phyloP scores from a whole-genome alignment of 2,329 filamentous ascomycete species.

The Chalara sp. region DNA sequence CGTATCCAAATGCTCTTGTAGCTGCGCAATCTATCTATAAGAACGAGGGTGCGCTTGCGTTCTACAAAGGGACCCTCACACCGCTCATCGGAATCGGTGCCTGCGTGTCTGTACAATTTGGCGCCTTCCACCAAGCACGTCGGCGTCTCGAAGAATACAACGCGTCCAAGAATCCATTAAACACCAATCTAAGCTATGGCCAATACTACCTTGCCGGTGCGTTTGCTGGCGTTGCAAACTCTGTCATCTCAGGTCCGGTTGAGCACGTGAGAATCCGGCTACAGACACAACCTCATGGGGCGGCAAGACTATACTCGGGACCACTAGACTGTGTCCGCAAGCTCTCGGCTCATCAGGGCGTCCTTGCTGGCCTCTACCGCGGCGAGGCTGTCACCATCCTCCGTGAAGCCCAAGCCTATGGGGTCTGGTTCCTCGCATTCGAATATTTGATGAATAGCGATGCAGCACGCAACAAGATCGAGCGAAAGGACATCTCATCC shows the following conservation, averaged over 20 bases:
- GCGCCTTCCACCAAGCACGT: slow-evolving; percentile 88
- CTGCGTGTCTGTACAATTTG: slow-evolving; percentile 97
- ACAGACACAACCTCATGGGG: slow-evolving; percentile 91
- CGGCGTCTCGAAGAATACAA: slow-evolving; percentile 79
- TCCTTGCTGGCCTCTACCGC: slow-evolving; percentile 73
- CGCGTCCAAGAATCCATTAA: slow-evolving; percentile 32
- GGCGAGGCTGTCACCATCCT: slow-evolving; percentile 79
- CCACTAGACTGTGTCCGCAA: slow-evolving; percentile 89
- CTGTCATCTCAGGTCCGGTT: slow-evolving; percentile 80
- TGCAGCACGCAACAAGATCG: slow-evolving; percentile 67
- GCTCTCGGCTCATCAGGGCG: slow-evolving; percentile 60
- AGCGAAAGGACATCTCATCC: slow-evolving; percentile 70
- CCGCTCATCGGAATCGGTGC: slow-evolving; percentile 93
- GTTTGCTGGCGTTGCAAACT: slow-evolving; percentile 89
- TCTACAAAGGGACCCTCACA: slow-evolving; percentile 97
- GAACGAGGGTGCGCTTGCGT: slow-evolving; percentile 81
- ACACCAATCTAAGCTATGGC: slow-evolving; percentile 59
- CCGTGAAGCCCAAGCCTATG: slow-evolving; percentile 91
- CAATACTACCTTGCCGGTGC: slow-evolving; percentile 91
- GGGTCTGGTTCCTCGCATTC: slow-evolving; percentile 89
- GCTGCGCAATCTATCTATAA: slow-evolving; percentile 79
- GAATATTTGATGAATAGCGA: slow-evolving; percentile 96
- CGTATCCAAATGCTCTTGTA: slow-evolving; percentile 73
- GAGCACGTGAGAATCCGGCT: slow-evolving; percentile 95
- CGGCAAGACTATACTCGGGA: slow-evolving; percentile 68